Evolutionary conservation across 129 eudicot species (phyloP), one percentile per base, ranked within the genome.

Genomic region (Lonicera japonica): DNA sequence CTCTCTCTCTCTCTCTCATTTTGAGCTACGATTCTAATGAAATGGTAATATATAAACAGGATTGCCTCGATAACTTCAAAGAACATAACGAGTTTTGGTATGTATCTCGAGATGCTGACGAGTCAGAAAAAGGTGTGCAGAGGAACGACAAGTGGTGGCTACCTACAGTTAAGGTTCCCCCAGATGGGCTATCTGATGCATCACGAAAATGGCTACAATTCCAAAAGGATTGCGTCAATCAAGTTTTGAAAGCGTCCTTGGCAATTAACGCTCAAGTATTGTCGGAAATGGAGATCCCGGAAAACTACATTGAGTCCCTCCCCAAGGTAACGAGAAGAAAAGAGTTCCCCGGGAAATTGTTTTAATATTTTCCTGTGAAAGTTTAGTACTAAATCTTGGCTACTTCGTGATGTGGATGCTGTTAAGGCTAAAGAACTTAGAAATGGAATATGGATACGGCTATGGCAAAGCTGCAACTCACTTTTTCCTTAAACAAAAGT

Each of bases 171-270:
- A 90, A 86, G 73, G 87, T 86, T 58, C 95, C 95, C 0, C 86
- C 87, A 0, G 75, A 77, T 20, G 95, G 97, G 7, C 76, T 89
- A 23, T 82, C 91, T 0, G 90, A 89, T 21, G 81, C 63, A 47
- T 63, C 95, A 5, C 65, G 90, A 56, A 77, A 80, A 71, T 80
- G 81, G 82, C 55, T 89, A 56, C 90, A 80, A 46, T 52, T 63
- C 62, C 97, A 86, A 41, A 89, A 89, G 72, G 97, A 89, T 22
- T 72, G 88, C 22, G 97, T 89, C 8, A 86, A 85, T 65, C 97
- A 89, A 79, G 97, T 89, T 21, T 63, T 89, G 22, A 89, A 89
- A 73, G 96, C 96, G 41, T 86, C 96, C 48, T 75, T 89, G 90
- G 94, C 94, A 15, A 89, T 89, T 40, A 89, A 89, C 55, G 94